Conservation (phyloP, 2,329 filamentous ascomycete species). For the Xylariaceae sp. region DNA sequence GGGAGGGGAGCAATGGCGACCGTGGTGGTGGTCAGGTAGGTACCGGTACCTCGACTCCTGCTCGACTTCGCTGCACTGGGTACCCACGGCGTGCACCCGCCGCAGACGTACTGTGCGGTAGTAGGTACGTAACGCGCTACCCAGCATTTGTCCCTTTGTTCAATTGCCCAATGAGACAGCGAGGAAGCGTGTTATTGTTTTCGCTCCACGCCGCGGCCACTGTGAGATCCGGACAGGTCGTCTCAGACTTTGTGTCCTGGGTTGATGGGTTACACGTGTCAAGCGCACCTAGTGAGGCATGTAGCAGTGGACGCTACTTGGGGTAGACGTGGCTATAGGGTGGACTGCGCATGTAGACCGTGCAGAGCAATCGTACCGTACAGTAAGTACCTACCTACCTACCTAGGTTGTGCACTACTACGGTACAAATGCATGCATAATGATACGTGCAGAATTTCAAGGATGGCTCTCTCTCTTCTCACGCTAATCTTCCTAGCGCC, state of each 20-base stretch:
- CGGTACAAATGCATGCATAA: neutral
- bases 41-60: too few relatives aligned
- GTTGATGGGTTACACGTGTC: constrained; percentile 7
- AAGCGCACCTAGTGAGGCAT: neutral
- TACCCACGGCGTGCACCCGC: too few relatives aligned
- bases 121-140: neutral
- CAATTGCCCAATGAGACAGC: neutral
- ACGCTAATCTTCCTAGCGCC: too few relatives aligned
- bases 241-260: constrained; percentile 2
- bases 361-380: too few relatives aligned
- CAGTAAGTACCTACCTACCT: neutral
- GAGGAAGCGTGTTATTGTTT: neutral
- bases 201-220: neutral
- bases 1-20: too few relatives aligned
- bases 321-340: neutral
- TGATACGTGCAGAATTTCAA: neutral
- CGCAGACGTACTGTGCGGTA: neutral
- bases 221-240: neutral
- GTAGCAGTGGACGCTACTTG: too few relatives aligned
- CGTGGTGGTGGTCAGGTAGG: too few relatives aligned
- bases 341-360: too few relatives aligned
- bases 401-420: neutral
- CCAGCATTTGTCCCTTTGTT: neutral
- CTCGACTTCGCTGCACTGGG: too few relatives aligned
- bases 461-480: neutral